Evolutionary conservation across 805 yeast genomes (phyloP).

Genomic region (Candida corydali): DNA sequence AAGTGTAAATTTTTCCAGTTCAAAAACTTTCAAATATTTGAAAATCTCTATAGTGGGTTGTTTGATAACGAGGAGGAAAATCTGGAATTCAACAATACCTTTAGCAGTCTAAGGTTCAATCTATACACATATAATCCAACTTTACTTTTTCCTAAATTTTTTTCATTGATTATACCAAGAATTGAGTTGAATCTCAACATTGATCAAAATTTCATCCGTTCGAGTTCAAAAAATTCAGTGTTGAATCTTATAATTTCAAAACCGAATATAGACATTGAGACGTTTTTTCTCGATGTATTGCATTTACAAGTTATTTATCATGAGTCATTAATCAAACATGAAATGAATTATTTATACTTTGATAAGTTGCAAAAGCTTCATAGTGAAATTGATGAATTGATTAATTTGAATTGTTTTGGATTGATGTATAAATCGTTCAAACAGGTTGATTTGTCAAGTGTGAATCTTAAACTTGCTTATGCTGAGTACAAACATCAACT

Average conservation of each 20-base stretch:
- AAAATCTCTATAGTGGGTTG: slow-evolving; percentile 14
- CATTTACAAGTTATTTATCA: slow-evolving; percentile 3
- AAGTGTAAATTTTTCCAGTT: slow-evolving; percentile 11
- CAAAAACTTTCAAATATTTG: slow-evolving; percentile 14
- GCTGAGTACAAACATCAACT: background rate
- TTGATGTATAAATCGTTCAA: slow-evolving; percentile 3
- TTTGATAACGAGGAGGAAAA: background rate
- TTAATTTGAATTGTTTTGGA: slow-evolving; percentile 5
- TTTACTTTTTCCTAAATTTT: slow-evolving; percentile 22
- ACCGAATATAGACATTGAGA: background rate
- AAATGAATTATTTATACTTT: slow-evolving; percentile 4
- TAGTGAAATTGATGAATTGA: background rate
- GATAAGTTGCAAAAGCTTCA: slow-evolving; percentile 1
- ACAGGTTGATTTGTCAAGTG: background rate
- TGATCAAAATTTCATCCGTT: background rate
- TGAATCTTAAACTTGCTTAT: slow-evolving; percentile 4
- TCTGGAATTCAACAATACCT: no score
- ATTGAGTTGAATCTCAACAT: background rate
- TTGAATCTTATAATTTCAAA: slow-evolving; percentile 4
- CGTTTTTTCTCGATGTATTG: slow-evolving; percentile 6
- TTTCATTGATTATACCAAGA: slow-evolving; percentile 11
- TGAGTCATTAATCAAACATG: background rate
- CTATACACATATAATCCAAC: slow-evolving; percentile 22
- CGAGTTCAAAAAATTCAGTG: slow-evolving; percentile 4
- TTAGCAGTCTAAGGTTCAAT: slow-evolving; percentile 11